Percentiles rank a stretch among this genome's conserved stretches.
Evolutionary conservation across 2,329 filamentous ascomycete genomes (phyloP).

Genomic region (Tolypocladium inflatum): DNA sequence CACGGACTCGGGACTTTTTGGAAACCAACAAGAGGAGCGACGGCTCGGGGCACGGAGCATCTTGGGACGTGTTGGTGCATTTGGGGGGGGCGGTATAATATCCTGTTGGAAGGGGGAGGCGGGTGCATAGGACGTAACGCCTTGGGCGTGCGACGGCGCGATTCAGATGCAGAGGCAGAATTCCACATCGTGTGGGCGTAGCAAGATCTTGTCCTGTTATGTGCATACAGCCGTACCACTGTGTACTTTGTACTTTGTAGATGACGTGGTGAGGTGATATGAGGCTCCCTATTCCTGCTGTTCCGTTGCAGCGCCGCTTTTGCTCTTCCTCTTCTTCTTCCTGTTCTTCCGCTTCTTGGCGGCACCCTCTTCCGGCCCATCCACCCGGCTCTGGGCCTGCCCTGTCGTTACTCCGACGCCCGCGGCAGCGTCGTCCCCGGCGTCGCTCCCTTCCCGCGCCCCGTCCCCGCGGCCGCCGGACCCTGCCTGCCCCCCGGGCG

Average conservation of each 20-base stretch:
- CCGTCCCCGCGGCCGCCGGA: neutral
- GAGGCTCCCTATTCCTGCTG: neutral
- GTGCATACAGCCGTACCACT: too few species aligned
- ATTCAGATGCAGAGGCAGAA: neutral
- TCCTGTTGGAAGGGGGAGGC: neutral
- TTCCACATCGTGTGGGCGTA: neutral
- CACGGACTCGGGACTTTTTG: neutral
- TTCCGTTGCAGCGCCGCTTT: neutral
- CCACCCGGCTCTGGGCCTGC: neutral
- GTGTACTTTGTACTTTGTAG: too few species aligned
- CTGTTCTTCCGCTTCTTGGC: constrained; percentile 16
- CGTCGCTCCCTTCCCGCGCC: neutral
- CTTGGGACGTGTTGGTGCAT: too few species aligned
- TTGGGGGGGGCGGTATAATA: neutral
- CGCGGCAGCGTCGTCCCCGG: neutral
- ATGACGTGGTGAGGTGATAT: neutral
- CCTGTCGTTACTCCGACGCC: neutral
- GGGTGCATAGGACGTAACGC: too few species aligned
- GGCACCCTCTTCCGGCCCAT: neutral
- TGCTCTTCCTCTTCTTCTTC: constrained; percentile 8
- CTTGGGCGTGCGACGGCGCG: neutral
- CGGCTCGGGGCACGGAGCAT: neutral
- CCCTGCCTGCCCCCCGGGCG: neutral
- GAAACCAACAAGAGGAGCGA: neutral
- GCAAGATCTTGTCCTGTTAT: neutral